These are phyloP conservation scores for Hypholoma fasciculare DNA, from an alignment of 768 basidiomycete genomes.

Conservation along the genomic window DNA sequence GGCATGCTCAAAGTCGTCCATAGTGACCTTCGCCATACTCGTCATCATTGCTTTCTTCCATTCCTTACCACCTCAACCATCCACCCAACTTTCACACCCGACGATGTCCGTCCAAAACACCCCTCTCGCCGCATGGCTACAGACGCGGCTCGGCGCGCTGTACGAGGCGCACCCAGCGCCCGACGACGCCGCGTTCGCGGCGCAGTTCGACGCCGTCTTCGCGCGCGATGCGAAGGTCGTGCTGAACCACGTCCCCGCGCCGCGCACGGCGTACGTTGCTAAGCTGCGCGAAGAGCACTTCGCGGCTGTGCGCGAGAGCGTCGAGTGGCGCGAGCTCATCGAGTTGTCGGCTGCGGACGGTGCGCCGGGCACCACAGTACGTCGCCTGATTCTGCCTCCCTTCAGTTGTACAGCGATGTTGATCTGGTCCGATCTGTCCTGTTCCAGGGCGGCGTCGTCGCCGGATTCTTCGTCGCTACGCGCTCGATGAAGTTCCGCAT, in stretches of 20 bases:
- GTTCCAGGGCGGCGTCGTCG: slow-evolving; percentile 16
- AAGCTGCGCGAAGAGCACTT: slow-evolving; percentile 2
- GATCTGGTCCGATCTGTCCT: neutral
- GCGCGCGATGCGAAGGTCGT: slow-evolving; percentile 2
- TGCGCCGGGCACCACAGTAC: neutral
- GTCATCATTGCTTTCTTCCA: no score
- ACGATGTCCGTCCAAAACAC: no score
- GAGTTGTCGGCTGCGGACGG: slow-evolving; percentile 8
- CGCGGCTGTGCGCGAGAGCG: neutral
- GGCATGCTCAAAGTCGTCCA: no score
- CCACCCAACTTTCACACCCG: no score
- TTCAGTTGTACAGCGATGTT: no score
- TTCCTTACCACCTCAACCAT: no score
- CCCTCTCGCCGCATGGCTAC: no score
- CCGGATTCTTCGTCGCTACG: slow-evolving; percentile 22
- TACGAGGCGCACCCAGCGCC: no score
- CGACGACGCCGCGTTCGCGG: slow-evolving; percentile 6
- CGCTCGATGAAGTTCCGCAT: slow-evolving; percentile 24
- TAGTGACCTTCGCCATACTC: no score
- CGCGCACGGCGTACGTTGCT: slow-evolving; percentile 8
- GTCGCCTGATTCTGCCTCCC: neutral
- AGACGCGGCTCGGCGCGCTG: no score
- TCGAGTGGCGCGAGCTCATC: slow-evolving; percentile 17
- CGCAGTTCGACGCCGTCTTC: slow-evolving; percentile 4
- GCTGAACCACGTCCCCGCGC: slow-evolving; percentile 10